phyloP scores from a whole-genome alignment of 2,329 filamentous ascomycete species.

The Chaetomiaceae sp. region DNA sequence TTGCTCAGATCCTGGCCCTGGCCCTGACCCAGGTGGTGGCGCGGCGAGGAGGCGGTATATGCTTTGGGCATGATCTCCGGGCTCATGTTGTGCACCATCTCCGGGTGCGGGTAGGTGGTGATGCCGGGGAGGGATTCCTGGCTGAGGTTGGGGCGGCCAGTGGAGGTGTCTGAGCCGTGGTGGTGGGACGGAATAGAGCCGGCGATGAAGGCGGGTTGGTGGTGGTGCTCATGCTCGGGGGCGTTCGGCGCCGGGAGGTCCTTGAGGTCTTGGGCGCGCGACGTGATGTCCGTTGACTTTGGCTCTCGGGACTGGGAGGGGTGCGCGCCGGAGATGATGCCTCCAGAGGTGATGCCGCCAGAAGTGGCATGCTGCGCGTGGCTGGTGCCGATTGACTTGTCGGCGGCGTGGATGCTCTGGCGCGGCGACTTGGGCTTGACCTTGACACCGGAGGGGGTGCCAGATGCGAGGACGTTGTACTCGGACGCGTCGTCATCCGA shows the following conservation, averaged over 20 bases:
- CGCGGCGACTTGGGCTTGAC: constrained; percentile 10
- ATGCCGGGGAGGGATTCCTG: constrained; percentile 1
- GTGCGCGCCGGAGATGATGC: constrained; percentile 7
- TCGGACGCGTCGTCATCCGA: background rate
- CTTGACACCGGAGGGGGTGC: constrained; percentile 23
- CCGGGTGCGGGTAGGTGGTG: constrained; percentile 9
- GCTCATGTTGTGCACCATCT: constrained; percentile 16
- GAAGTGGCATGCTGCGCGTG: constrained; percentile 6
- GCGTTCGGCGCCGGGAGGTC: constrained; percentile 4
- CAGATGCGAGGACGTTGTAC: constrained; percentile 23
- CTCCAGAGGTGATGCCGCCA: constrained; percentile 14
- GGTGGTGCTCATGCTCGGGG: background rate
- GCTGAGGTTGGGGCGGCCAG: background rate
- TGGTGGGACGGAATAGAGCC: background rate
- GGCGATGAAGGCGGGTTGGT: background rate
- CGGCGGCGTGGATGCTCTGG: background rate
- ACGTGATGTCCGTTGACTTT: background rate
- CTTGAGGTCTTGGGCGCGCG: constrained; percentile 1
- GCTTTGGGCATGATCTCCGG: constrained; percentile 15
- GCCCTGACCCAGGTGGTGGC: background rate
- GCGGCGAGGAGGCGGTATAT: background rate
- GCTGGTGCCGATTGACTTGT: background rate
- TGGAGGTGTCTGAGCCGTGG: background rate
- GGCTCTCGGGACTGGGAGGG: background rate
- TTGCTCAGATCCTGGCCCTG: background rate